Evolutionary conservation across 176 grass and related monocot genomes (phyloP).

Genomic region (Thinopyrum elongatum): DNA sequence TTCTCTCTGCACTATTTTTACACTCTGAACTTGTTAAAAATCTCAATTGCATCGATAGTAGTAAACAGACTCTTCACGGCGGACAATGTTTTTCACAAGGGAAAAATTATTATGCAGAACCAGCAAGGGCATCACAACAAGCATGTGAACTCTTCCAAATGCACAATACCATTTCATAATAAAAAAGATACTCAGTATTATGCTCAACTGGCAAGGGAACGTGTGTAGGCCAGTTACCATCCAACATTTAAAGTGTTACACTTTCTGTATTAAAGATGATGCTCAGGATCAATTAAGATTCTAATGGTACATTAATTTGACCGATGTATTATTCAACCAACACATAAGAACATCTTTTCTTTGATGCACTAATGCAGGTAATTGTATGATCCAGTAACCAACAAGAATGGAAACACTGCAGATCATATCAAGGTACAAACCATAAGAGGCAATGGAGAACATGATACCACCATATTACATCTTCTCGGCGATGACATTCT

Average conservation of each 20-base stretch:
- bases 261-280: neutral
- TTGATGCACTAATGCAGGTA: neutral
- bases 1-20: too few species aligned
- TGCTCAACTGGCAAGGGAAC: neutral
- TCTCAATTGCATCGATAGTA: neutral
- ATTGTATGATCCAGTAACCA: neutral
- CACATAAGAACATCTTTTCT: neutral
- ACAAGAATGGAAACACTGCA: neutral
- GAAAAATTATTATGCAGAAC: neutral
- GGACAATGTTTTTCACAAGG: neutral
- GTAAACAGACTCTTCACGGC: neutral
- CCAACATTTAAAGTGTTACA: neutral
- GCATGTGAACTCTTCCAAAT: neutral
- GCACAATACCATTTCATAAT: too few species aligned
- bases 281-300: neutral
- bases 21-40: too few species aligned
- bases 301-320: too few species aligned
- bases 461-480: conserved; percentile 12
- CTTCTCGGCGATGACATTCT: conserved; percentile 42
- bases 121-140: neutral
- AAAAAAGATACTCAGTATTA: neutral
- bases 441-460: neutral
- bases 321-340: conserved; percentile 7
- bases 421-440: neutral
- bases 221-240: neutral